These are phyloP conservation scores for Penicillium sp. DNA, from an alignment of 2,329 filamentous ascomycete genomes.

Conservation along the genomic window DNA sequence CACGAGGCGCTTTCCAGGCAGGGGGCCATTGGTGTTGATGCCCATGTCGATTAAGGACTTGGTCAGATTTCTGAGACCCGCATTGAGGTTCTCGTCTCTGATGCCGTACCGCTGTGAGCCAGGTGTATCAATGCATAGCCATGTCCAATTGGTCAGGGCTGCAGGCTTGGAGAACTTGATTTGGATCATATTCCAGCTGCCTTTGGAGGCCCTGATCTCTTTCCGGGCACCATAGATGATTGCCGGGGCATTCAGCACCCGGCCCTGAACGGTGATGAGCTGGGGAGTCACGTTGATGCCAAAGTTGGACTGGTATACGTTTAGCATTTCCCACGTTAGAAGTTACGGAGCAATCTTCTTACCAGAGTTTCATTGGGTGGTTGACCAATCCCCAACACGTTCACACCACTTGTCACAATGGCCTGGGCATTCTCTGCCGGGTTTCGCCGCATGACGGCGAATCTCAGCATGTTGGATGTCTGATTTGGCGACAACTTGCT, in stretches of 20 bases:
- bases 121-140: conserved; percentile 20
- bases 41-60: conserved; percentile 27
- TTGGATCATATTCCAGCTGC: conserved; percentile 64
- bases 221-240: conserved; percentile 52
- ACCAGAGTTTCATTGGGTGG: conserved; percentile 43
- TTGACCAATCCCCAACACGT: conserved; percentile 54
- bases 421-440: conserved; percentile 63
- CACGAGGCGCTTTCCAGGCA: conserved; percentile 11
- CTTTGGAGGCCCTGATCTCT: conserved; percentile 36
- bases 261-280: conserved; percentile 67
- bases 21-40: conserved; percentile 14
- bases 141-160: conserved; percentile 28
- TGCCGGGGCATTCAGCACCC: conserved; percentile 58
- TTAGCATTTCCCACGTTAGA: conserved; percentile 19
- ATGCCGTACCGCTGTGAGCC: background rate
- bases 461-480: conserved; percentile 64
- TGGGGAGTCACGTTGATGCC: conserved; percentile 47
- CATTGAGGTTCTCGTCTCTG: background rate
- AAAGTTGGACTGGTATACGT: conserved; percentile 45
- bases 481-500: conserved; percentile 57
- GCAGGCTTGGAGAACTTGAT: conserved; percentile 54
- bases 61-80: conserved; percentile 16
- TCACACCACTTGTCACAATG: conserved; percentile 54
- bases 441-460: conserved; percentile 56
- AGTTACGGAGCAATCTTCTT: conserved; percentile 15